Percentiles rank a stretch among this genome's conserved stretches.
These are phyloP conservation scores for Echium plantagineum DNA, from an alignment of 257 asterid genomes.

Conservation along the genomic window DNA sequence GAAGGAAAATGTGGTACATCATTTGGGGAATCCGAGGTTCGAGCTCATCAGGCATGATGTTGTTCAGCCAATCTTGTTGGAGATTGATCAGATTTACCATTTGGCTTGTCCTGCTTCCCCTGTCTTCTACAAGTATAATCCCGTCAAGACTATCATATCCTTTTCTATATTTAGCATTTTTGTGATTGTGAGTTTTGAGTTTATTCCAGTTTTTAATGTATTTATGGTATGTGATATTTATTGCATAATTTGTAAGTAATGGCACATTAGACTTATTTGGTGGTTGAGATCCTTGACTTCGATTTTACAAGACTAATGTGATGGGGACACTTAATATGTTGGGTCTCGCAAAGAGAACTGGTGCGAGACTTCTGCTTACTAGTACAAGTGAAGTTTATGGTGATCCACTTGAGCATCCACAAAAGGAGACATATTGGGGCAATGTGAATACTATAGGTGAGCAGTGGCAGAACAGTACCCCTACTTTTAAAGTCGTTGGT, in stretches of 20 bases:
- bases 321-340: constrained; percentile 21
- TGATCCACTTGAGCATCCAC: constrained; percentile 99
- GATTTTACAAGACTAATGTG: constrained; percentile 22
- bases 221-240: not conserved
- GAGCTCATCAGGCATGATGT: constrained; percentile 75
- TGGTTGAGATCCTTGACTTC: constrained; percentile 42
- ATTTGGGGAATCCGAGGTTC: constrained; percentile 60
- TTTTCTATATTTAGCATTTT: too few relatives aligned
- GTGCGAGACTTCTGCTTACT: constrained; percentile 80
- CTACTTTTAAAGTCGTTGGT: not conserved
- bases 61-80: constrained; percentile 30
- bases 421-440: constrained; percentile 97
- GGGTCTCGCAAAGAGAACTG: constrained; percentile 94
- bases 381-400: constrained; percentile 99
- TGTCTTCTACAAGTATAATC: too few relatives aligned
- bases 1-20: constrained; percentile 61
- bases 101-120: too few relatives aligned
- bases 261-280: not conserved
- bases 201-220: too few relatives aligned
- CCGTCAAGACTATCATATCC: too few relatives aligned
- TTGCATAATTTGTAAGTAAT: constrained; percentile 6
- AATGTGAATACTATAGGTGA: constrained; percentile 90
- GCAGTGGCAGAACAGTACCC: not conserved
- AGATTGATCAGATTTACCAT: too few relatives aligned
- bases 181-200: too few relatives aligned